A percentile compares a stretch with the other conserved stretches of the same genome.
These are phyloP conservation scores for Suhomyces ambrosiae DNA, from an alignment of 1,139 yeast genomes.

Conservation along the genomic window DNA sequence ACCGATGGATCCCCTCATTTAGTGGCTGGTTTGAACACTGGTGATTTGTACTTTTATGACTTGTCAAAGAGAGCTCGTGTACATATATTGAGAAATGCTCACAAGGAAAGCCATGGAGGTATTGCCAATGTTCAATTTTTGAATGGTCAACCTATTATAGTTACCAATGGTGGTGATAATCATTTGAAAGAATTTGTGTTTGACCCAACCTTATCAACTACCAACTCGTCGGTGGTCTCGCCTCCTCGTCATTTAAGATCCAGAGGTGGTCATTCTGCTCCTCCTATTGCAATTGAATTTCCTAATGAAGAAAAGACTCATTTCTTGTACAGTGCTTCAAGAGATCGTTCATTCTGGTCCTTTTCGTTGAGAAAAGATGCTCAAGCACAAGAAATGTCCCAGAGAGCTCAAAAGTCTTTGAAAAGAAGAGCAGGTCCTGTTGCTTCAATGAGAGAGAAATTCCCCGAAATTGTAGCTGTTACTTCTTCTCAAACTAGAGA, in stretches of 20 bases:
- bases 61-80: constrained; percentile 70
- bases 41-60: constrained; percentile 87
- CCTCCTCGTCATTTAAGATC: constrained; percentile 93
- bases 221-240: constrained; percentile 66
- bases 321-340: constrained; percentile 81
- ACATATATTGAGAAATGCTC: constrained; percentile 74
- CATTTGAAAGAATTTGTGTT: constrained; percentile 87
- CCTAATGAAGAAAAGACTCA: constrained; percentile 82
- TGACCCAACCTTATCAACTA: constrained; percentile 80
- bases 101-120: constrained; percentile 76
- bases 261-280: constrained; percentile 95
- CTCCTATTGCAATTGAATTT: constrained; percentile 77
- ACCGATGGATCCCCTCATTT: constrained; percentile 88
- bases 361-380: constrained; percentile 95
- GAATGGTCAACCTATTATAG: constrained; percentile 88
- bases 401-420: constrained; percentile 60
- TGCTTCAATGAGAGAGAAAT: constrained; percentile 57
- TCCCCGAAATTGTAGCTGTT: constrained; percentile 74
- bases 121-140: constrained; percentile 75
- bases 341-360: constrained; percentile 85
- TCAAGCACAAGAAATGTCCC: constrained; percentile 92
- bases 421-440: constrained; percentile 62
- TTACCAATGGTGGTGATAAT: constrained; percentile 94
- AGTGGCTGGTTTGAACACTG: constrained; percentile 77
- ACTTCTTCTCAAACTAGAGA: constrained; percentile 78